Evolutionary conservation across 805 yeast species (phyloP), one percentile per base, ranked within the genome.

Genomic region (Cyberlindnera mycetangii): DNA sequence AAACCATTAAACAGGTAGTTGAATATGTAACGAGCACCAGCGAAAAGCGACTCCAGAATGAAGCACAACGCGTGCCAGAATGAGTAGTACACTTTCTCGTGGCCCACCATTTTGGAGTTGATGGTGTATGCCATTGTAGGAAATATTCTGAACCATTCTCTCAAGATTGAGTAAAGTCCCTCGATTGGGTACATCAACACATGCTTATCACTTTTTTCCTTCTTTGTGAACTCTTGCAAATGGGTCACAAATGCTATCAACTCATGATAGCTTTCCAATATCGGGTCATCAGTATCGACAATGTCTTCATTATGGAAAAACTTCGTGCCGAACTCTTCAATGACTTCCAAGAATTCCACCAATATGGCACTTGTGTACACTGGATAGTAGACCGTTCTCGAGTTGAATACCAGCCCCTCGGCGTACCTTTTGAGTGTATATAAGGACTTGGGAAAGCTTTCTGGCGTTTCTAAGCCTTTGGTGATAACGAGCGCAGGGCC

Each of bases 1-100:
- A 39, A 54, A 3, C 62, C 62, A 39, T 52, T 49, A 33, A 56
- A 47, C 21, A 48, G 35, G 20, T 44, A 54, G 1, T 54, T 44
- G 32, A 58, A 56, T 24, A 56, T 38, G 22, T 56, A 58, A 8
- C 55, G 37, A 11, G 41, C 32, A 20, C 53, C 54, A 7, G 43
- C 41, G n/a, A 57, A 32, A 7, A 50, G 32, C 1, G 51, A 46
- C 17, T 53, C 59, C 31, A 58, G 10, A 1, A 54, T 21, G 11
- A 37, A 49, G 2, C 39, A 32, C 12, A 56, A 28, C 3, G 52
- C 35, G 24, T 41, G 41, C 56, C 59, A 55, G 14, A 53, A 36
- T 1, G 45, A 41, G 35, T 51, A 52, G 20, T 56, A 38, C 6
- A 55, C 51, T 30, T 48, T 54, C n/a, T 45, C 42, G 7, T 41